A percentile compares a stretch with the other conserved stretches of the same genome.
These are phyloP conservation scores for Lactarius evosmus DNA, from an alignment of 768 basidiomycete genomes.

Conservation along the genomic window DNA sequence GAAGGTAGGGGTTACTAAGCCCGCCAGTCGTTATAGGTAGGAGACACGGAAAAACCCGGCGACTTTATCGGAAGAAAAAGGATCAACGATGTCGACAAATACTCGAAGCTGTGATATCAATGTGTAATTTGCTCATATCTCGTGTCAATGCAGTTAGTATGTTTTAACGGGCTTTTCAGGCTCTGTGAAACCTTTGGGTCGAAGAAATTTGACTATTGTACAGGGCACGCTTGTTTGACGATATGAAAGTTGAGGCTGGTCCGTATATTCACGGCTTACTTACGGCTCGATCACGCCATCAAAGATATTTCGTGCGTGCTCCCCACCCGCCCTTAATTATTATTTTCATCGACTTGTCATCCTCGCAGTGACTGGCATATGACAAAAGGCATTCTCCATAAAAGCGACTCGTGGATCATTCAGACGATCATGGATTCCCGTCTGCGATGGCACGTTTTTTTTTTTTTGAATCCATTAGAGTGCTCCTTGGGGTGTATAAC, in stretches of 20 bases:
- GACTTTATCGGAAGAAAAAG: neutral
- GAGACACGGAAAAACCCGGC: neutral
- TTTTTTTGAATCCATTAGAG: too few species aligned
- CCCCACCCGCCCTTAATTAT: neutral
- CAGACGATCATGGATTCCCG: conserved; percentile 95
- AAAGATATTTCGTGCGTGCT: conserved; percentile 77
- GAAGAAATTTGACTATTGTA: conserved; percentile 59
- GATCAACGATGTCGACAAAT: conserved; percentile 2
- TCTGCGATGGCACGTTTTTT: conserved; percentile 90
- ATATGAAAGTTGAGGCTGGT: conserved; percentile 90
- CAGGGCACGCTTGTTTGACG: conserved; percentile 79
- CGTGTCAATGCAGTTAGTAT: neutral
- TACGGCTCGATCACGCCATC: conserved; percentile 83
- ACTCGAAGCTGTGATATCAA: conserved; percentile 17
- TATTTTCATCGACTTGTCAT: conserved; percentile 37
- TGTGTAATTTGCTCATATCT: conserved; percentile 13
- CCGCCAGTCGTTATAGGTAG: too few species aligned
- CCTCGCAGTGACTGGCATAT: conserved; percentile 96
- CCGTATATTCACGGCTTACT: conserved; percentile 86
- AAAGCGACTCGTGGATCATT: conserved; percentile 97
- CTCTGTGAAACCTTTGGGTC: conserved; percentile 17
- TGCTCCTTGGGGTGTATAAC: too few species aligned
- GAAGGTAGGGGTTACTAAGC: too few species aligned
- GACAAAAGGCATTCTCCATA: conserved; percentile 91
- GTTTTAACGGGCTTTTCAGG: neutral